These are phyloP conservation scores for Trametes hirsuta DNA, from an alignment of 1,284 basidiomycete species.

Conservation along the genomic window DNA sequence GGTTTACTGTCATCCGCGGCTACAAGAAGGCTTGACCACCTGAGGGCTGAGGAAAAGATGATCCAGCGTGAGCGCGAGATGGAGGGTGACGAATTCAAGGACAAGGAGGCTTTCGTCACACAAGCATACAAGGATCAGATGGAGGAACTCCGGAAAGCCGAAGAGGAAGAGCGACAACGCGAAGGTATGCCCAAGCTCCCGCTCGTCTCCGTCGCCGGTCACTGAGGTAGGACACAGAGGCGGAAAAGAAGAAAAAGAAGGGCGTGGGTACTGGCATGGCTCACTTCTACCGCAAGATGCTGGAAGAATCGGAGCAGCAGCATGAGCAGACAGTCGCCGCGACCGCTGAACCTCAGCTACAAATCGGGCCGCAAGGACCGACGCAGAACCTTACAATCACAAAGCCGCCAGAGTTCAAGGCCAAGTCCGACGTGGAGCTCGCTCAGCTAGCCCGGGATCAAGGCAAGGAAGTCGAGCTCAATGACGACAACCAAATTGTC, in stretches of 20 bases:
- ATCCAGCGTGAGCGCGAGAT: slow-evolving; percentile 90
- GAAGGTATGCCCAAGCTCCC: slow-evolving; percentile 64
- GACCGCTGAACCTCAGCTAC: slow-evolving; percentile 49
- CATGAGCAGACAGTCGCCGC: slow-evolving; percentile 87
- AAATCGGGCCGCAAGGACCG: slow-evolving; percentile 62
- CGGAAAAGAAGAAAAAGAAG: slow-evolving; percentile 65
- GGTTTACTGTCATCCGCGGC: slow-evolving; percentile 83
- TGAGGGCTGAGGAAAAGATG: slow-evolving; percentile 99
- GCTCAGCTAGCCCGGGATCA: slow-evolving; percentile 68
- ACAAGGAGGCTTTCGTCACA: slow-evolving; percentile 97
- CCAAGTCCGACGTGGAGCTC: slow-evolving; percentile 71
- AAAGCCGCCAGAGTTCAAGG: slow-evolving; percentile 63
- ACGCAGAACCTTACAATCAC: slow-evolving; percentile 69
- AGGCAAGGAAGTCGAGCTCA: slow-evolving; percentile 92
- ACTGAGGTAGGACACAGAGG: slow-evolving; percentile 42
- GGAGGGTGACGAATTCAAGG: slow-evolving; percentile 93
- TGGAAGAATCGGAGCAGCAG: slow-evolving; percentile 80
- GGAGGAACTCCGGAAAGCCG: slow-evolving; percentile 87
- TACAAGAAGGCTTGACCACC: slow-evolving; percentile 84
- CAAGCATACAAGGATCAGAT: slow-evolving; percentile 98
- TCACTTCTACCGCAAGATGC: slow-evolving; percentile 83
- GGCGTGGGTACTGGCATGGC: slow-evolving; percentile 73
- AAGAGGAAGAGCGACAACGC: slow-evolving; percentile 85
- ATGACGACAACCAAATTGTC: slow-evolving; percentile 97
- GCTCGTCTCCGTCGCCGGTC: background rate